Evolutionary conservation across 768 basidiomycete genomes (phyloP), one percentile per base, ranked within the genome.

Genomic region (Tylopilus subfusipes): DNA sequence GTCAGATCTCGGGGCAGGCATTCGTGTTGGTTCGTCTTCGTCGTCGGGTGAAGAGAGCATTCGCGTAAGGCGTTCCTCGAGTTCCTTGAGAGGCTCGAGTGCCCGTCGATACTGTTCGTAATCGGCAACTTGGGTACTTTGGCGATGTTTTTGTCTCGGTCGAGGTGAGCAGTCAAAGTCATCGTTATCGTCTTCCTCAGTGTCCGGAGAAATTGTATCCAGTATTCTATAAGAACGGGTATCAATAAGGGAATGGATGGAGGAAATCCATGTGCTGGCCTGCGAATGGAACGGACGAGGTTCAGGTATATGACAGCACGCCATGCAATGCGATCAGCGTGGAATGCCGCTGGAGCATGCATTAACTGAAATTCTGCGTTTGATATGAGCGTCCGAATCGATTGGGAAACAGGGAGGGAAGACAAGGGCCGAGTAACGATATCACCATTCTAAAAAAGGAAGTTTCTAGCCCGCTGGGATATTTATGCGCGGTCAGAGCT

Each of bases 231-330:
- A 44, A n/a, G 2, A 40, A 46, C 14, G 2, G 53, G 11, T 36
- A 33, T 59, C 14, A 65, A 24, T 10, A 21, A 53, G 30, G 12
- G n/a, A 19, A n/a, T 3, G 13, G 43, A 50, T 40, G 19, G 25
- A 29, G 19, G n/a, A 24, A 63, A 25, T 55, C 29, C 30, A 53
- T 44, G 53, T 42, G 70, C 77, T 58, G 67, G 84, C 86, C 86
- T 82, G 63, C 85, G 83, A 62, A 93, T 73, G 56, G 90, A 93
- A 67, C 85, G 84, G 55, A 92, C 86, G 58, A 93, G 78, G 71
- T 93, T 93, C 56, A 93, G 80, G 73, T 93, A 93, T 63, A 93
- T 88, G 61, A 93, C 90, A 47, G 88, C 81, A 48, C 90, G 83
- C 90, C 90, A 93, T 25, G 90, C 88, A 52, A 88, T 83, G 57